Evolutionary conservation across 176 grass and related monocot species (phyloP), one percentile per base, ranked within the genome.

Genomic region (Olyra latifolia): DNA sequence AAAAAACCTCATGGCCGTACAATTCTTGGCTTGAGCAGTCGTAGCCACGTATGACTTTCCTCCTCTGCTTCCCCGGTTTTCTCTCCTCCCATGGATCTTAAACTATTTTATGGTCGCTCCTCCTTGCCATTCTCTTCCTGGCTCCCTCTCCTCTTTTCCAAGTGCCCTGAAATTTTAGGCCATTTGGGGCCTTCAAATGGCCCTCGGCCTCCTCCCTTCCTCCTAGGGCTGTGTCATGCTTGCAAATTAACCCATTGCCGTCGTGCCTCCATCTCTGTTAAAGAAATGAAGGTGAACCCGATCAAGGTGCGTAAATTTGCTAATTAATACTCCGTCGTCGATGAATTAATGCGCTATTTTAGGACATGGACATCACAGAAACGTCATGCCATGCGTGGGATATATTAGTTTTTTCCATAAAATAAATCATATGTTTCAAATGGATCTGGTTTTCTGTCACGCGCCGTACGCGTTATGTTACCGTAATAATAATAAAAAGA

Each of bases 151-250:
- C 58, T 23, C 29, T 5, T 7, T 17, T 39, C 10, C 17, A 75
- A 2, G 40, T 23, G 0, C 2, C 50, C 7, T 76, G n/a, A 59
- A 54, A 8, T 8, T 56, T 11, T 41, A 46, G 68, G 59, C 30
- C 79, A 46, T 46, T 30, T 29, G 66, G 68, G 80, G 80, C 49
- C 62, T 80, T 69, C 54, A 47, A 17, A 85, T 85, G 87, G 82
- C 82, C 63, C 69, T 70, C 57, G 10, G 24, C 32, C 25, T 67
- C 38, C 3, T 81, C 4, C 4, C 2, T 69, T 17, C 16, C 16
- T 28, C 7, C 12, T 75, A 53, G 42, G 2, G 12, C 0, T 7
- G 5, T 5, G 60, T 24, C 1, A 20, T 45, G 2, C 44, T 28
- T 76, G 65, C 57, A 48, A 3, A 76, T 44, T n/a, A n/a, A n/a